Conservation (phyloP, 2,329 filamentous ascomycete species). For the Pseudogymnoascus sp. region DNA sequence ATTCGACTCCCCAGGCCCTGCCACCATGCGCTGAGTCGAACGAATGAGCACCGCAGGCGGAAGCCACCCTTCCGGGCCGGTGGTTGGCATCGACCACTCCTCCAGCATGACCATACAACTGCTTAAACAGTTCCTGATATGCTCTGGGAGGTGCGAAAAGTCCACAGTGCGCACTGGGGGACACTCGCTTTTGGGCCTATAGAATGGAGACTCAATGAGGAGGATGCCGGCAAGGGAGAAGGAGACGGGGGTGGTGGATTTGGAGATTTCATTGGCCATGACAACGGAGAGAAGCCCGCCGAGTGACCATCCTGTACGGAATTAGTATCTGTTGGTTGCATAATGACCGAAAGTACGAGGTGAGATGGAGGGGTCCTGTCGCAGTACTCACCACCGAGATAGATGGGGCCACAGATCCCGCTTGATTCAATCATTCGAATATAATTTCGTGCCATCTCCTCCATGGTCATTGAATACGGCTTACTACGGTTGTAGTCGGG, state of each 20-base stretch:
- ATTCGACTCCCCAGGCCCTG: not conserved
- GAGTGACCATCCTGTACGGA: not conserved
- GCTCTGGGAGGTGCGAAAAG: not conserved
- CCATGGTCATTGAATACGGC: not conserved
- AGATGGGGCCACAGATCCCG: not conserved
- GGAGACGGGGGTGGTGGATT: not conserved
- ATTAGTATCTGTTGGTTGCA: not conserved
- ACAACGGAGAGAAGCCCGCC: not conserved
- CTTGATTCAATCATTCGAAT: not conserved
- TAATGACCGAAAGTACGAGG: not conserved
- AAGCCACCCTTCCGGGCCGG: not conserved
- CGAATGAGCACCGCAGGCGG: not conserved
- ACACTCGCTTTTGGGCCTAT: not conserved
- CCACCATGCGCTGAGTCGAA: not conserved
- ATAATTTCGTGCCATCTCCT: not conserved
- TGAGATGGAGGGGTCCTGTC: not conserved
- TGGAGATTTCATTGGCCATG: slow-evolving; percentile 1
- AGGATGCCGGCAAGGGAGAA: not conserved
- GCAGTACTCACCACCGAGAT: not conserved
- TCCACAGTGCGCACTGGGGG: not conserved
- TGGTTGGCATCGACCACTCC: not conserved
- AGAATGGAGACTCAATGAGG: not conserved
- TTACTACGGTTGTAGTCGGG: not conserved
- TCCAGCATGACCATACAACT: not conserved
- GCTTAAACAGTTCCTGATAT: not conserved